phyloP scores from a whole-genome alignment of 768 basidiomycete species.

The Pleurotus ostreatus region DNA sequence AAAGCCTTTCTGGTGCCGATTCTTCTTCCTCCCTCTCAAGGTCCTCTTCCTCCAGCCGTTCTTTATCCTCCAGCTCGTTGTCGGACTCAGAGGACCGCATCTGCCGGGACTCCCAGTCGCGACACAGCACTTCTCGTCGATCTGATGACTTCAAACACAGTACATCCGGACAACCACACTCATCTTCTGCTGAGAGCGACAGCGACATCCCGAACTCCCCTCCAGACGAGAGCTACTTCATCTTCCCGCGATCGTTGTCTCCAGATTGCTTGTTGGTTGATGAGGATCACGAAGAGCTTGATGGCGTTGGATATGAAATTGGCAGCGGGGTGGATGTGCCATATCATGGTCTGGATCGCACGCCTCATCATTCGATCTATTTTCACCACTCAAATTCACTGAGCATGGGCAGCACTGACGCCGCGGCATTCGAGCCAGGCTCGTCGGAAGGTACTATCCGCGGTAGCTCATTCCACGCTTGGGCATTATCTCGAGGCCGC shows the following conservation, averaged over 20 bases:
- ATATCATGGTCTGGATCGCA: conserved; percentile 2
- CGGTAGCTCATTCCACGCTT: conserved; percentile 16
- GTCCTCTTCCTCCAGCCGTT: conserved; percentile 1
- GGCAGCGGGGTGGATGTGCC: conserved; percentile 2
- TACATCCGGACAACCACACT: conserved; percentile 9
- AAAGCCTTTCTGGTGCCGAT: background rate
- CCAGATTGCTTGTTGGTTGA: conserved; percentile 17
- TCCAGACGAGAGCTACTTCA: conserved; percentile 19
- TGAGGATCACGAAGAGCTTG: conserved; percentile 15
- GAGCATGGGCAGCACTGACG: conserved; percentile 4
- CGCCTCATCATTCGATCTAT: conserved; percentile 4
- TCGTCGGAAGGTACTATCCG: conserved; percentile 43
- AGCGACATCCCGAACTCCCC: conserved; percentile 22
- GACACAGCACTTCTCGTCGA: background rate
- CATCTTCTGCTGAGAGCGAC: conserved; percentile 22
- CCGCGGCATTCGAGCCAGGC: conserved; percentile 31
- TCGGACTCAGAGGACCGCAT: background rate
- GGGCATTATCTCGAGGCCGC: conserved; percentile 10
- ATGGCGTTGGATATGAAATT: conserved; percentile 13
- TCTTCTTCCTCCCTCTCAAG: conserved; percentile 2
- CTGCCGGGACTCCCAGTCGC: background rate
- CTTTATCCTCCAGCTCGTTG: conserved; percentile 2
- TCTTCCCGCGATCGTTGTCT: conserved; percentile 16
- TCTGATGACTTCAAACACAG: conserved; percentile 10
- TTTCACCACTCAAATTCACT: conserved; percentile 5